Percentiles rank a stretch among this genome's conserved stretches.
Conservation (phyloP, 805 yeast species). For the Starmerella floricola region DNA sequence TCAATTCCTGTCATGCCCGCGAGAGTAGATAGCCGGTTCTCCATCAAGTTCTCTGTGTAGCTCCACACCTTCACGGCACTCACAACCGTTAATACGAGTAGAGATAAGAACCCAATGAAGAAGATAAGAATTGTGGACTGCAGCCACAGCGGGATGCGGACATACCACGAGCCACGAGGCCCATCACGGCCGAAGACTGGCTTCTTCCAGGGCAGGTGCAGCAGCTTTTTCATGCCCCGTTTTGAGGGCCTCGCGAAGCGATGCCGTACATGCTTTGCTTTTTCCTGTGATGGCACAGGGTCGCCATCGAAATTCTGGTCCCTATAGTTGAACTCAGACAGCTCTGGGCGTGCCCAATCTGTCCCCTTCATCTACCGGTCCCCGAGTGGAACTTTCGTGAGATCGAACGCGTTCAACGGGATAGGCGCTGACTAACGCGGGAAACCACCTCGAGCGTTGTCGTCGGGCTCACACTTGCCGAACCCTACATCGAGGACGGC, state of each 20-base stretch:
- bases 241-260: not conserved
- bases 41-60: conserved; percentile 15
- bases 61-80: conserved; percentile 16
- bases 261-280: not conserved
- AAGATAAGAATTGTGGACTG: conserved; percentile 19
- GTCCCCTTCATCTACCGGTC: no score
- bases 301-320: no score
- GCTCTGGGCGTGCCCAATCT: no score
- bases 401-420: no score
- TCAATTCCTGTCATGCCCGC: conserved; percentile 19
- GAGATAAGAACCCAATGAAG: conserved; percentile 15
- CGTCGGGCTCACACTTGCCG: no score
- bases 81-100: conserved; percentile 12
- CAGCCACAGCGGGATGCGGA: conserved; percentile 19
- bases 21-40: conserved; percentile 12
- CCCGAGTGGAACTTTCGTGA: no score
- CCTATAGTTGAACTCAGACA: no score
- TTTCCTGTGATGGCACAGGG: not conserved
- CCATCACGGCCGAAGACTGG: conserved; percentile 1
- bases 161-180: conserved; percentile 15
- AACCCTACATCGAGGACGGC: no score
- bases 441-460: no score
- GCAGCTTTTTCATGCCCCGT: not conserved
- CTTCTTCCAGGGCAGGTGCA: not conserved
- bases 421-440: no score